Evolutionary conservation across 257 asterid species (phyloP).

Genomic region (Verbascum thapsus): DNA sequence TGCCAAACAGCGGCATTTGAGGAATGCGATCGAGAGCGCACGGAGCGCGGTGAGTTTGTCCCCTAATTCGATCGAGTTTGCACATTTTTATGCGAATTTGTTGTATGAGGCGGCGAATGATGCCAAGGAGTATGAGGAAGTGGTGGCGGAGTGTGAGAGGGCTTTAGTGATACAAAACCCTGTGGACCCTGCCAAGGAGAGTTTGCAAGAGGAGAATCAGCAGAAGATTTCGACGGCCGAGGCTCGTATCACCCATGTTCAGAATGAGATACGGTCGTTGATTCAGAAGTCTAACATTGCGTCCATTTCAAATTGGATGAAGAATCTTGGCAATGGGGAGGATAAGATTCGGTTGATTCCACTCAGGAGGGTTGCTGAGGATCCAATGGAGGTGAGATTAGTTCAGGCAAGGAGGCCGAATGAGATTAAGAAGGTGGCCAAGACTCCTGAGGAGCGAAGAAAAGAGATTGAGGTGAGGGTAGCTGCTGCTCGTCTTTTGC

Average conservation of each 20-base stretch:
- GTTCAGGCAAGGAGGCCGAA: slow-evolving; percentile 63
- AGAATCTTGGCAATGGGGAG: slow-evolving; percentile 62
- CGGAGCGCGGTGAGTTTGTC: slow-evolving; percentile 53
- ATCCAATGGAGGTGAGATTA: slow-evolving; percentile 71
- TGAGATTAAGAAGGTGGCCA: slow-evolving; percentile 76
- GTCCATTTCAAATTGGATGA: slow-evolving; percentile 76
- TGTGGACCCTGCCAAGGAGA: slow-evolving; percentile 75
- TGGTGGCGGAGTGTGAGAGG: slow-evolving; percentile 67
- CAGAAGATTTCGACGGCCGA: slow-evolving; percentile 59
- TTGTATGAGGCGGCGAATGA: slow-evolving; percentile 66
- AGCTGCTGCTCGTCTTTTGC: slow-evolving; percentile 78
- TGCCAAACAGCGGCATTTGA: slow-evolving; percentile 56
- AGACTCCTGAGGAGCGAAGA: slow-evolving; percentile 78
- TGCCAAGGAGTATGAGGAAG: slow-evolving; percentile 67
- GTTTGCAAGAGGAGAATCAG: slow-evolving; percentile 69
- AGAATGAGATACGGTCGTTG: slow-evolving; percentile 55
- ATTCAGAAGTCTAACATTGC: slow-evolving; percentile 72
- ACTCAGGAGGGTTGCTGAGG: slow-evolving; percentile 64
- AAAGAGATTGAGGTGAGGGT: slow-evolving; percentile 85
- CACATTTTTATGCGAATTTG: slow-evolving; percentile 67
- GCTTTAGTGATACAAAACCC: slow-evolving; percentile 71
- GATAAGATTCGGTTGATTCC: slow-evolving; percentile 77
- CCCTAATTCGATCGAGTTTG: slow-evolving; percentile 68
- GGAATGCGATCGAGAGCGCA: slow-evolving; percentile 68
- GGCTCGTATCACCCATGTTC: slow-evolving; percentile 57